phyloP scores from a whole-genome alignment of 495 filamentous ascomycete genomes.

The Articulospora tetracladia region DNA sequence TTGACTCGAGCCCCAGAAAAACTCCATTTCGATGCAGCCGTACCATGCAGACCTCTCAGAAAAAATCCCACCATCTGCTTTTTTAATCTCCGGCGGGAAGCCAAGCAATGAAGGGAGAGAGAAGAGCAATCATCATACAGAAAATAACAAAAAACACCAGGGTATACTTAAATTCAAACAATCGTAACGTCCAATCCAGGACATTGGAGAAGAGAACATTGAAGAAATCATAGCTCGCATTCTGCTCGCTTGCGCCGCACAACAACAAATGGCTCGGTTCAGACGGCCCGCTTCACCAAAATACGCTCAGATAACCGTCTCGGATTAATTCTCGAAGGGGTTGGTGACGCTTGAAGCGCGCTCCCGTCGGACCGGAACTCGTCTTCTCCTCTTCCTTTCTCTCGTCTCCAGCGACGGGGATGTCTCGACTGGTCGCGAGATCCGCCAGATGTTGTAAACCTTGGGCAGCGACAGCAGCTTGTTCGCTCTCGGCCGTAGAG shows the following conservation, averaged over 20 bases:
- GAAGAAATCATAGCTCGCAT: background rate
- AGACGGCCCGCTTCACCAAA: constrained; percentile 3
- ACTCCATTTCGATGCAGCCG: background rate
- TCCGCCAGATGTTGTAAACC: constrained; percentile 62
- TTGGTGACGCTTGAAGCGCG: background rate
- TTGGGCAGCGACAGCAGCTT: constrained; percentile 31
- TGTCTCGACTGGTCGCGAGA: constrained; percentile 39
- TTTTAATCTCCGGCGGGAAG: background rate
- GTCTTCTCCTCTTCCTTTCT: constrained; percentile 8
- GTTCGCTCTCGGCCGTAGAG: constrained; percentile 13
- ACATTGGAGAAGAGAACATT: background rate
- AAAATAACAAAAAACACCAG: constrained; percentile 9
- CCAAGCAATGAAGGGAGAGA: background rate
- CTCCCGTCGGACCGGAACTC: background rate
- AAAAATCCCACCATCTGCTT: background rate
- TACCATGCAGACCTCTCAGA: background rate
- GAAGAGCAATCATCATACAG: background rate
- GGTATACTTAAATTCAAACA: constrained; percentile 14
- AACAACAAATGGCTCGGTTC: background rate
- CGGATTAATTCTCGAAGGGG: background rate
- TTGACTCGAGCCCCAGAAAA: background rate
- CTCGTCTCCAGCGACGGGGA: background rate
- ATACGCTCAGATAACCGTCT: constrained; percentile 1
- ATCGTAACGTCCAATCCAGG: background rate
- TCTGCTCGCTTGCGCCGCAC: background rate